Conservation (phyloP, 2,329 filamentous ascomycete genomes). For the Colletotrichum sp. region DNA sequence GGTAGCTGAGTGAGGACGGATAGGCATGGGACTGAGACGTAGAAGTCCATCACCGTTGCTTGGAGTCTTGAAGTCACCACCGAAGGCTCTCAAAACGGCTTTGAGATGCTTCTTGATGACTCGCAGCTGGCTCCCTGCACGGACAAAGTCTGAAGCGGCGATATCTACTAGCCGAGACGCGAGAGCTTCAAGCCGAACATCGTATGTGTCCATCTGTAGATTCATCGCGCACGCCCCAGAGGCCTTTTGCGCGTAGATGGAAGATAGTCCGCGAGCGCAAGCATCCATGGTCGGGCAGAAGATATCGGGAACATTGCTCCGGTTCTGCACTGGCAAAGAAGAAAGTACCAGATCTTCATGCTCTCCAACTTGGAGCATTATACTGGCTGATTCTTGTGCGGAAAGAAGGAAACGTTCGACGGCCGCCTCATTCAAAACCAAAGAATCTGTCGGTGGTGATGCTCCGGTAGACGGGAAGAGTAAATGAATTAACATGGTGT, state of each 20-base stretch:
- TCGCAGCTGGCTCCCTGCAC: background rate
- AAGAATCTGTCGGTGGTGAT: background rate
- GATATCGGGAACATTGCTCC: background rate
- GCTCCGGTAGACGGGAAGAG: background rate
- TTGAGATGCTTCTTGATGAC: background rate
- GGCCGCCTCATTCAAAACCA: background rate
- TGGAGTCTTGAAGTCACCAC: background rate
- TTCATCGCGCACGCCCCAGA: background rate
- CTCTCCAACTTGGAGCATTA: background rate
- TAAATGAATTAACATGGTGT: background rate
- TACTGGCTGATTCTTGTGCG: background rate
- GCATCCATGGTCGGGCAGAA: background rate
- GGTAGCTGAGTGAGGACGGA: background rate
- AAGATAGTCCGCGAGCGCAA: background rate
- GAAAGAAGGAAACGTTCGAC: background rate
- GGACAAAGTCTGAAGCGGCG: background rate
- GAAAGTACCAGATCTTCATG: background rate
- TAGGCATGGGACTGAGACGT: background rate
- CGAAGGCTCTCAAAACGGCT: background rate
- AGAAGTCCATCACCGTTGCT: background rate
- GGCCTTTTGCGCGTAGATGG: background rate
- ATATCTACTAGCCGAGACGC: background rate
- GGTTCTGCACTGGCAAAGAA: background rate
- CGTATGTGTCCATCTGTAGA: background rate
- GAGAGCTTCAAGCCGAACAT: background rate